phyloP scores from a whole-genome alignment of 495 filamentous ascomycete species.

The Hypoxylon fragiforme region DNA sequence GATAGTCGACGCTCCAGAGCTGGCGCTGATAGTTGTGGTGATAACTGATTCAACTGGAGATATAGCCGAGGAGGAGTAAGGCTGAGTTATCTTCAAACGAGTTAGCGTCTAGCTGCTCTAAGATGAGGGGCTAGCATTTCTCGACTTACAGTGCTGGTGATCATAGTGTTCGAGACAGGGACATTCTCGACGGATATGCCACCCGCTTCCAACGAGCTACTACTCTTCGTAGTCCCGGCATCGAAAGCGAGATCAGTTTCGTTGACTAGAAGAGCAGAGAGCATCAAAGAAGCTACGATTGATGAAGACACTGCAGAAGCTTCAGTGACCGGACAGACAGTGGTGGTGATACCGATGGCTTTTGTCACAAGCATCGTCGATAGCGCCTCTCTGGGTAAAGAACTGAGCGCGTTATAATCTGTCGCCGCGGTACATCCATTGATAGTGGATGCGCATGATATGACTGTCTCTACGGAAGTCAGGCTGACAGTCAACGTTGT shows the following conservation, averaged over 20 bases:
- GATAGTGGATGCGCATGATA: slow-evolving; percentile 30
- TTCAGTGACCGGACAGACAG: slow-evolving; percentile 35
- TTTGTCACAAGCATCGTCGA: slow-evolving; percentile 31
- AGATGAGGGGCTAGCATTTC: background rate
- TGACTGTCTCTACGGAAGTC: slow-evolving; percentile 31
- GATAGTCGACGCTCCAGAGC: too few relatives aligned
- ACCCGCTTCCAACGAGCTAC: background rate
- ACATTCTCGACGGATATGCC: slow-evolving; percentile 11
- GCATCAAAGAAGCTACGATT: slow-evolving; percentile 18
- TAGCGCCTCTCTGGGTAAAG: slow-evolving; percentile 24
- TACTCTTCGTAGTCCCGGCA: background rate
- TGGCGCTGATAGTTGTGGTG: slow-evolving; percentile 6
- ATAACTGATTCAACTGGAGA: slow-evolving; percentile 4
- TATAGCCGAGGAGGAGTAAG: background rate
- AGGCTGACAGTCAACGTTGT: slow-evolving; percentile 33
- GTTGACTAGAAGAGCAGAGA: background rate
- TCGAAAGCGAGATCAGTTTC: background rate
- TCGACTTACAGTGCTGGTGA: slow-evolving; percentile 20
- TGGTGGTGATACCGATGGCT: slow-evolving; percentile 36
- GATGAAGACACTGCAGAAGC: slow-evolving; percentile 32
- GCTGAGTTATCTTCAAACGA: background rate
- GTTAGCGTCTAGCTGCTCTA: slow-evolving; percentile 10
- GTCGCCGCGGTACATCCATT: slow-evolving; percentile 27
- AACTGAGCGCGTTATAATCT: slow-evolving; percentile 21
- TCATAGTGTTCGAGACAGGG: slow-evolving; percentile 16